Evolutionary conservation across 306 rosid genomes (phyloP).

Genomic region (Prunus mira): DNA sequence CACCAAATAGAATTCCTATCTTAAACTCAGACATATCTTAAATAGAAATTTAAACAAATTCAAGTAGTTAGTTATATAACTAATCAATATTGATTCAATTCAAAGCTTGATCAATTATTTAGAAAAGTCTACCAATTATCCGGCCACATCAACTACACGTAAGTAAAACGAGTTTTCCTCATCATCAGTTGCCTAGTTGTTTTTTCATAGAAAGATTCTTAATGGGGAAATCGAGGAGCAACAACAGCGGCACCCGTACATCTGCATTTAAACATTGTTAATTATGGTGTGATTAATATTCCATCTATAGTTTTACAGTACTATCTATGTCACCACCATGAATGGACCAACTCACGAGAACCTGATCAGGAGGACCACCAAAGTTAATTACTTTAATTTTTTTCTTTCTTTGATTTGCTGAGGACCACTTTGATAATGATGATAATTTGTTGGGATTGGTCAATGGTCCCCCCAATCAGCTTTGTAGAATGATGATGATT

Average conservation of each 20-base stretch:
- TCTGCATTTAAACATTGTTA: background rate
- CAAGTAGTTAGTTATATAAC: background rate
- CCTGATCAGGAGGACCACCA: background rate
- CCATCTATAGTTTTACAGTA: background rate
- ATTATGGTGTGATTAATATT: background rate
- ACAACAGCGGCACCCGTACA: background rate
- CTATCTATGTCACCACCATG: conserved; percentile 4
- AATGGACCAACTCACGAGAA: conserved; percentile 20
- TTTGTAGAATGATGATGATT: background rate
- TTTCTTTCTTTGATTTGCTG: background rate
- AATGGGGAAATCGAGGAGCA: conserved; percentile 4
- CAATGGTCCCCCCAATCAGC: conserved; percentile 3
- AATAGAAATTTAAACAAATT: background rate
- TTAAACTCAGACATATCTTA: background rate
- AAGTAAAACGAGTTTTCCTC: background rate
- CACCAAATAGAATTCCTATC: too few species aligned
- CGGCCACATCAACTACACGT: background rate
- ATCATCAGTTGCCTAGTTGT: background rate
- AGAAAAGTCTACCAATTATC: background rate
- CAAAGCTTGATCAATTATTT: too few species aligned
- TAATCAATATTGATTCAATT: too few species aligned
- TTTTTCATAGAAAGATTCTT: background rate
- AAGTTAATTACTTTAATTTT: background rate
- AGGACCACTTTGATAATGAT: background rate
- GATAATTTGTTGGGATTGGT: background rate